Base-by-base conservation (phyloP, 148 eudicot species). In the Arbutus unedo region DNA sequence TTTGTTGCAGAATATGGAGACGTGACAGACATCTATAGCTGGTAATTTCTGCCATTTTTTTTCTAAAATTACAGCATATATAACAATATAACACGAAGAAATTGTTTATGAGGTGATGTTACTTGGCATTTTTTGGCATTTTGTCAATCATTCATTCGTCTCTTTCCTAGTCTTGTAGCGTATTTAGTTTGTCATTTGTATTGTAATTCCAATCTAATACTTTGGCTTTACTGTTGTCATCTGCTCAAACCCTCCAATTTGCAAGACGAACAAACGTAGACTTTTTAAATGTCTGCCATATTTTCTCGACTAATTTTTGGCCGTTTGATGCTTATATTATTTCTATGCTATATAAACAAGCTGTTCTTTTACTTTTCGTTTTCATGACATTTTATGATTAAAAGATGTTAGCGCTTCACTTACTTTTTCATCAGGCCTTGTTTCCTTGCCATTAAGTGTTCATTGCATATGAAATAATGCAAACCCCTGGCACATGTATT, bases 21-120 rank as follows among this genome's bases (percentile, higher is more conserved):
- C 83, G 92, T 96, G 89, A 96, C 99, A 10, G 93, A 94, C 93
- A 89, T 96, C 75, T 96, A 96, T 89, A 96, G 81, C 92, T 96
- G 99, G 99, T 96, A 90, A 82, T 81, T 82, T 78, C 55, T 72
- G 83, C 16, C 53, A 64, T 54, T 21, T 50, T 50, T 75, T n/a
- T 25, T 41, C 38, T 31, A 31, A 45, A 64, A n/a, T 70, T 44
- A 31, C 43, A 76, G 31, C 72, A 67, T 77, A 43, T 51, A 5
- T 49, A 9, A 78, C 70, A 38, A 67, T 31, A 31, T 31, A 31
- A 31, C 38, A 31, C 56, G 43, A 78, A 49, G 60, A 25, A 49
- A 10, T 64, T 72, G 18, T 74, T 55, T 54, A 51, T 19, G 59
- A 68, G 47, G 56, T 38, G 2, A 53, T 70, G 64, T 68, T 70